Evolutionary conservation across 2,329 filamentous ascomycete genomes (phyloP), one percentile per base, ranked within the genome.

Genomic region (Fusarium succisae): DNA sequence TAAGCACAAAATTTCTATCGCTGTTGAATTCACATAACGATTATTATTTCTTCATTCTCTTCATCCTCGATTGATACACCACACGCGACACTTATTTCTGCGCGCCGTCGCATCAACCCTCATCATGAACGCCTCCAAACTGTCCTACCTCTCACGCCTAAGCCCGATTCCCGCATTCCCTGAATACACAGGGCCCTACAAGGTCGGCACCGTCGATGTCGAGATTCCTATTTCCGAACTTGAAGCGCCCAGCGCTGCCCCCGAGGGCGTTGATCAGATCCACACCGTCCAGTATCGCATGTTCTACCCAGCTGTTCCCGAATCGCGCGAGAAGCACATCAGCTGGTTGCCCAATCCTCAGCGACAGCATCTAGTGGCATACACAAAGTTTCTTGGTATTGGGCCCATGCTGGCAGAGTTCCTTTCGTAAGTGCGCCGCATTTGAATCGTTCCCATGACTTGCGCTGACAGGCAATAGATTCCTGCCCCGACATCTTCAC

Each of bases 261-360:
- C 90, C 11, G 84, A 86, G 13, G 86, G 87, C 56, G 87, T 90
- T 10, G 82, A 83, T 63, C 85, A 86, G 50, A 90, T 95, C 51
- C 85, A 90, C 26, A 97, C 94, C 2, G 86, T 97, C 32, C 91
- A 93, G 64, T 96, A 94, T 81, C 90, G 94, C 71, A 87, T 97
- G 66, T 97, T 94, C 83, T 97, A 97, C 80, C 94, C 94, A 2
- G 91, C 92, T 28, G 83, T 85, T 3, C 80, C 85, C 9, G 84
- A 86, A 24, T 85, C 88, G 7, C 82, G 82, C 58, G 86, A 89
- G 77, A 89, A 89, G 76, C 86, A 86, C 15, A 92, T 94, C 63
- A 89, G 88, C 76, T 97, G 94, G 94, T 87, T 97, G 59, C 94
- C 94, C 1, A 87, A 88, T 14, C 94, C 94, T 0, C 94, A 97